These are phyloP conservation scores for Ploettnerulaceae sp. DNA, from an alignment of 2,329 filamentous ascomycete genomes.

Conservation along the genomic window DNA sequence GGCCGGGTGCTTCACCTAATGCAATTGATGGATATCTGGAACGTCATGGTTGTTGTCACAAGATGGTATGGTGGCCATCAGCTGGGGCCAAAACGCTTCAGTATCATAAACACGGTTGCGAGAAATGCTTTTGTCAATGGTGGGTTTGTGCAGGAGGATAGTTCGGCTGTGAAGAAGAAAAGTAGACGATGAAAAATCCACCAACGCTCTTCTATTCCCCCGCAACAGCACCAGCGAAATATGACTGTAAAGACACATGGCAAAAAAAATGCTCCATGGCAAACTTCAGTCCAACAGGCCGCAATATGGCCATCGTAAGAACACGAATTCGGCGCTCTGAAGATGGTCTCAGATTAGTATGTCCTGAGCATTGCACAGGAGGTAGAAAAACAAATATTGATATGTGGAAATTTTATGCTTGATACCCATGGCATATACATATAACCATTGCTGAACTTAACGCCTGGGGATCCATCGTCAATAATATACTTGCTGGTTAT, in stretches of 20 bases:
- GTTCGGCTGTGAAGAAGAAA: conserved; percentile 39
- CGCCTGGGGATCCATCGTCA: no score
- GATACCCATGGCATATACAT: no score
- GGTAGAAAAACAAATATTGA: no score
- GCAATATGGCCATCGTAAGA: no score
- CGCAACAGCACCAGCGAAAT: background rate
- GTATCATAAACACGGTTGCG: conserved; percentile 81
- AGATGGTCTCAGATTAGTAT: no score
- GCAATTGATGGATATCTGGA: conserved; percentile 92
- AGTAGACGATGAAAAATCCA: conserved; percentile 25
- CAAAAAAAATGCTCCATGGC: background rate
- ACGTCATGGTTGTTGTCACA: conserved; percentile 87
- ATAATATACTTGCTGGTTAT: no score
- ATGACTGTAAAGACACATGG: background rate
- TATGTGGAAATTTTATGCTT: no score
- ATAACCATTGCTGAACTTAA: no score
- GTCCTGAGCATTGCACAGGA: no score
- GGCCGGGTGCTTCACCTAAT: conserved; percentile 80
- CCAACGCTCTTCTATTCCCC: no score
- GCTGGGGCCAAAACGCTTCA: conserved; percentile 83
- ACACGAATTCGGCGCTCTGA: no score
- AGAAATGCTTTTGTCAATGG: conserved; percentile 79
- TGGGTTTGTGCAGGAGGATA: conserved; percentile 57
- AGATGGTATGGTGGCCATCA: conserved; percentile 93
- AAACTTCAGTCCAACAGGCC: background rate